Base-by-base conservation (phyloP, 2,329 filamentous ascomycete genomes). In the Lasiodiplodia gonubiensis region DNA sequence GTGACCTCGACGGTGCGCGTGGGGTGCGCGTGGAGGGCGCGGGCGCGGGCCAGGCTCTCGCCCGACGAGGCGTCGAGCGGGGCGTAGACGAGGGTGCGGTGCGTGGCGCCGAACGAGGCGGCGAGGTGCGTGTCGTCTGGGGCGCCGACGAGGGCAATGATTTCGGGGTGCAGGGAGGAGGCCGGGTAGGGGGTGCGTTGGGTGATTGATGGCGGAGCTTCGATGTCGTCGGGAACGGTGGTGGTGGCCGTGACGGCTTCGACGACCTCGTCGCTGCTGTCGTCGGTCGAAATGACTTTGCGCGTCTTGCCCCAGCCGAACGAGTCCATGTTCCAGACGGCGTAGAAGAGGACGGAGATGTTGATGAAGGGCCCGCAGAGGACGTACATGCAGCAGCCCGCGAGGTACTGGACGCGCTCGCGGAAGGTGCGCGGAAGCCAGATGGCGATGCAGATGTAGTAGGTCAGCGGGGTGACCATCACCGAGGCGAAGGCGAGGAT, bases 271-370 rank as follows among this genome's bases (percentile, higher is more conserved):
- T 30, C 25, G 35, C 52, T 55, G 8, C 39, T 61, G 25, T 67
- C 64, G 60, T 69, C 69, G 39, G 39, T 49, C 35, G 68, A 70
- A 37, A 70, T 21, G n/a, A 70, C 68, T 21, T 68, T 66, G 23
- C 69, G 66, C 5, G 81, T 83, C 74, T 83, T 83, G 18, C 81
- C 81, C 81, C 81, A 83, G 67, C 79, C 80, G 73, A 83, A 83
- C 70, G 81, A 80, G 66, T 83, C 81, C 6, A 81, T 79, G 63
- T 82, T 73, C 53, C 79, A 72, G 21, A 83, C 73, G 0, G 81
- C 81, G 67, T 82, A 83, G 1, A 78, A 69, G 14, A 83, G 68
- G 37, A 83, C 77, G 48, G 81, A 72, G 30, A 83, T 79, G 71
- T 83, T 83, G 70, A 83, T 75, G 54, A 83, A 79, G 0, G 81